These are phyloP conservation scores for Byssothecium circinans DNA, from an alignment of 2,329 filamentous ascomycete species.

Conservation along the genomic window DNA sequence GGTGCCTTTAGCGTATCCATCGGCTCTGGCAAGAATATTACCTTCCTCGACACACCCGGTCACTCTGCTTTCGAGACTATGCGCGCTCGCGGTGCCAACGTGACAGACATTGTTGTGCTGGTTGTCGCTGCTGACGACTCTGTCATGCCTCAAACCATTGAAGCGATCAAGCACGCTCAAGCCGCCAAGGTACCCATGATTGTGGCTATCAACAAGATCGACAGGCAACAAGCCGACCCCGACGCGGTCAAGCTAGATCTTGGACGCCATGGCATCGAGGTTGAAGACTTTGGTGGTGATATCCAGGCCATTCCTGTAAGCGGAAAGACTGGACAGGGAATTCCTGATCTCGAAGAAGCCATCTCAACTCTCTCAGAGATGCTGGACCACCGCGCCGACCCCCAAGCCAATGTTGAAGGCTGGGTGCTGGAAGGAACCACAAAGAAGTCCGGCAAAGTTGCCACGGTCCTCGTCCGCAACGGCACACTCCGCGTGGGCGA, in stretches of 20 bases:
- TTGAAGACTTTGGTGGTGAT: conserved; percentile 94
- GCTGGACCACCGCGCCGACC: conserved; percentile 83
- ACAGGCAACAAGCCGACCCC: conserved; percentile 79
- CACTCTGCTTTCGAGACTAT: conserved; percentile 95
- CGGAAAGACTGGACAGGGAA: conserved; percentile 90
- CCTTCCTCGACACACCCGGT: conserved; percentile 94
- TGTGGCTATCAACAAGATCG: conserved; percentile 96
- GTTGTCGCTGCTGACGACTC: conserved; percentile 97
- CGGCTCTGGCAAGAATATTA: conserved; percentile 81
- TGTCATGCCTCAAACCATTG: conserved; percentile 94
- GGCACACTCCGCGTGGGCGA: conserved; percentile 83
- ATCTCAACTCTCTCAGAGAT: conserved; percentile 85
- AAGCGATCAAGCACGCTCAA: conserved; percentile 92
- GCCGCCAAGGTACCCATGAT: conserved; percentile 90
- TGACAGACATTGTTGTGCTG: conserved; percentile 94
- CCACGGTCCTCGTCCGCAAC: conserved; percentile 84
- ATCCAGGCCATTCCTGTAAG: conserved; percentile 90
- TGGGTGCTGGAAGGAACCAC: conserved; percentile 93
- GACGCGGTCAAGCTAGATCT: conserved; percentile 89
- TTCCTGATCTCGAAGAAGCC: conserved; percentile 89
- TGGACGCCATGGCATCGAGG: conserved; percentile 77
- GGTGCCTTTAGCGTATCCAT: conserved; percentile 93
- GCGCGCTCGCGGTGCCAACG: conserved; percentile 91
- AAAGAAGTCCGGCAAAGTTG: conserved; percentile 80
- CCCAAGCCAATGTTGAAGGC: conserved; percentile 77